Evolutionary conservation across 73 alveolate genomes (phyloP).

Genomic region (Blepharisma japonicum): DNA sequence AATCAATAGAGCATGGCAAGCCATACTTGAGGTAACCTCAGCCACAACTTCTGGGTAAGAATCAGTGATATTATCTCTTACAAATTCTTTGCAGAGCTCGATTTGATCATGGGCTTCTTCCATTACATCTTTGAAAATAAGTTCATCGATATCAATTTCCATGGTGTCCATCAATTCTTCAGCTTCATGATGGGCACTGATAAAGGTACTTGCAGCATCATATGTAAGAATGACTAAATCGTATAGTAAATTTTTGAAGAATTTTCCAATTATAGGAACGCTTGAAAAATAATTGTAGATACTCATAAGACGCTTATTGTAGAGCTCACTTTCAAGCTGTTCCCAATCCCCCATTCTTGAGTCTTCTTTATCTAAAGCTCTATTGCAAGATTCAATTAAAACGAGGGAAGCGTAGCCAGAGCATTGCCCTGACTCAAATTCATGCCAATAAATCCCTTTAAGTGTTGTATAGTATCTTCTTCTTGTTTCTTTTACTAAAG

Average conservation of each 20-base stretch:
- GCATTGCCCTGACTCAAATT: conserved; percentile 41
- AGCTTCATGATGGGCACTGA: conserved; percentile 15
- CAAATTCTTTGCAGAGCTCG: conserved; percentile 13
- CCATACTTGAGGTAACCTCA: conserved; percentile 25
- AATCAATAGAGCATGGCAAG: conserved; percentile 6
- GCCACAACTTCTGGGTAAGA: conserved; percentile 29
- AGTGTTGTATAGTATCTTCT: conserved; percentile 39
- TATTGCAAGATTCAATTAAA: conserved; percentile 36
- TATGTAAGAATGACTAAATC: background rate
- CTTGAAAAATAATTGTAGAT: background rate
- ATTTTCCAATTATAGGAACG: background rate
- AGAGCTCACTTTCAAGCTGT: conserved; percentile 4
- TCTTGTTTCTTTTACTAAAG: conserved; percentile 34
- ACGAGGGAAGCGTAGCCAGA: conserved; percentile 28
- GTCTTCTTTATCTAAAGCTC: conserved; percentile 42
- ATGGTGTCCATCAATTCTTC: conserved; percentile 26
- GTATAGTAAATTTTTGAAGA: background rate
- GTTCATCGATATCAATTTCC: conserved; percentile 21
- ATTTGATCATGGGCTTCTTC: conserved; percentile 24
- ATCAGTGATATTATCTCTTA: conserved; percentile 20
- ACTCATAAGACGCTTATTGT: background rate
- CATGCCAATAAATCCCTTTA: conserved; percentile 49
- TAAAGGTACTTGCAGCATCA: conserved; percentile 26
- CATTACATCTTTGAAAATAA: conserved; percentile 25
- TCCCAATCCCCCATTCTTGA: conserved; percentile 30